These are phyloP conservation scores for Jacaranda copaia DNA, from an alignment of 257 asterid genomes.

Conservation along the genomic window DNA sequence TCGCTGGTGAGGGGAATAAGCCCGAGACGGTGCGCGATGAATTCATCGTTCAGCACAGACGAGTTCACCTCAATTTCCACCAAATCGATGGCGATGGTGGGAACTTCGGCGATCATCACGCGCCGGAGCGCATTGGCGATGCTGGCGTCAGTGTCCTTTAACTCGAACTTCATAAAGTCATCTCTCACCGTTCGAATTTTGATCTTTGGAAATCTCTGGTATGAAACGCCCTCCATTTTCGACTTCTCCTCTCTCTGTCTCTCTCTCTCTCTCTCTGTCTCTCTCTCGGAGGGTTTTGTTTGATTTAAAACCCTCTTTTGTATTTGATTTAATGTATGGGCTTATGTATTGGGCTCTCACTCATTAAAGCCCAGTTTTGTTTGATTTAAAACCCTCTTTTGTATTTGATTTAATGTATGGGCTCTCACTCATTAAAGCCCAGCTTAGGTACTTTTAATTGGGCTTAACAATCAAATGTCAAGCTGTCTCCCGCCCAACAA, in stretches of 20 bases:
- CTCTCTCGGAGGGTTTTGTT: constrained; percentile 35
- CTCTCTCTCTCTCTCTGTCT: background rate
- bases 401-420: too few relatives aligned
- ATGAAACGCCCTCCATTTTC: constrained; percentile 71
- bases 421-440: too few relatives aligned
- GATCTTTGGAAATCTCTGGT: constrained; percentile 89
- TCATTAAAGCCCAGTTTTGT: background rate
- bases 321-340: too few relatives aligned
- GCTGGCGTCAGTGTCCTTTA: constrained; percentile 89
- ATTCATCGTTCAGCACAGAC: constrained; percentile 90
- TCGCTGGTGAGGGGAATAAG: constrained; percentile 86
- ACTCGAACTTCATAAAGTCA: constrained; percentile 88
- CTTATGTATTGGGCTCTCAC: too few relatives aligned
- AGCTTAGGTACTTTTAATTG: too few relatives aligned
- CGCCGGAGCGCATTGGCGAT: constrained; percentile 99
- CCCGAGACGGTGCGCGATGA: constrained; percentile 95
- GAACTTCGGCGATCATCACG: constrained; percentile 95
- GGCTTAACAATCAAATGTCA: too few relatives aligned
- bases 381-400: constrained; percentile 37
- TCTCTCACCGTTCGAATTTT: constrained; percentile 82
- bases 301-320: constrained; percentile 39
- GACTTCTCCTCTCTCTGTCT: background rate
- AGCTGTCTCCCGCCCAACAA: too few relatives aligned
- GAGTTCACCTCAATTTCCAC: constrained; percentile 98
- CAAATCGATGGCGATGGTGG: constrained; percentile 90